A percentile compares a stretch with the other conserved stretches of the same genome.
phyloP scores from a whole-genome alignment of 768 basidiomycete species.

The Boletus pseudo-olivaceus region DNA sequence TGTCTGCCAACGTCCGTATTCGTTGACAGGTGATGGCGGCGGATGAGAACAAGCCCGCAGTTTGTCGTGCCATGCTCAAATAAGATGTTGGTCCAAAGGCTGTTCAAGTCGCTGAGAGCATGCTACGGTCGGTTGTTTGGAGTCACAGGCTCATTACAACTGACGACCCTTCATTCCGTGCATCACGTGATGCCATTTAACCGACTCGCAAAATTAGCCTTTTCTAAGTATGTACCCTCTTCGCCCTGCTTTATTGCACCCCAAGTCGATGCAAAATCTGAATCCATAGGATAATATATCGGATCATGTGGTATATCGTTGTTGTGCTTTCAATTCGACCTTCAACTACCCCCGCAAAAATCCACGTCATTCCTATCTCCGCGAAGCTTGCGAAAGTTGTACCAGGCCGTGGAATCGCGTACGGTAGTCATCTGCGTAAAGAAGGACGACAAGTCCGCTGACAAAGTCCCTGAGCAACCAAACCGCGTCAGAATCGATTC shows the following conservation, averaged over 20 bases:
- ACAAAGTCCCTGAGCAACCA: conserved; percentile 44
- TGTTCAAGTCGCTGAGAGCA: conserved; percentile 15
- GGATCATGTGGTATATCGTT: conserved; percentile 19
- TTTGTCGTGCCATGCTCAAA: conserved; percentile 25
- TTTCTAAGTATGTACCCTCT: neutral
- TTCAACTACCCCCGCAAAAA: neutral
- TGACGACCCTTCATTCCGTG: neutral
- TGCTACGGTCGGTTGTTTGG: conserved; percentile 5
- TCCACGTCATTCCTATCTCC: conserved; percentile 19
- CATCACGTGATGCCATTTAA: conserved; percentile 18
- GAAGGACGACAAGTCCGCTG: conserved; percentile 44
- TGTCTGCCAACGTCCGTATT: conserved; percentile 37
- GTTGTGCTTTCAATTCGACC: neutral
- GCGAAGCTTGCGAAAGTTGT: conserved; percentile 37
- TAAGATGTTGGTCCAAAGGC: conserved; percentile 2
- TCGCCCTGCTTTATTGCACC: neutral
- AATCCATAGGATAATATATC: conserved; percentile 12
- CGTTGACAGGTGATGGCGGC: conserved; percentile 28
- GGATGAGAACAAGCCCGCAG: conserved; percentile 15
- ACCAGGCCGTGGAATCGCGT: conserved; percentile 39
- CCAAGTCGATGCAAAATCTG: neutral
- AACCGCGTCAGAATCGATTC: neutral
- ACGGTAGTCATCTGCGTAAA: conserved; percentile 50
- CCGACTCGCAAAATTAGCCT: neutral
- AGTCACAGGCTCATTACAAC: neutral